These are phyloP conservation scores for Panaeolus cyanescens DNA, from an alignment of 768 basidiomycete genomes.

Conservation along the genomic window DNA sequence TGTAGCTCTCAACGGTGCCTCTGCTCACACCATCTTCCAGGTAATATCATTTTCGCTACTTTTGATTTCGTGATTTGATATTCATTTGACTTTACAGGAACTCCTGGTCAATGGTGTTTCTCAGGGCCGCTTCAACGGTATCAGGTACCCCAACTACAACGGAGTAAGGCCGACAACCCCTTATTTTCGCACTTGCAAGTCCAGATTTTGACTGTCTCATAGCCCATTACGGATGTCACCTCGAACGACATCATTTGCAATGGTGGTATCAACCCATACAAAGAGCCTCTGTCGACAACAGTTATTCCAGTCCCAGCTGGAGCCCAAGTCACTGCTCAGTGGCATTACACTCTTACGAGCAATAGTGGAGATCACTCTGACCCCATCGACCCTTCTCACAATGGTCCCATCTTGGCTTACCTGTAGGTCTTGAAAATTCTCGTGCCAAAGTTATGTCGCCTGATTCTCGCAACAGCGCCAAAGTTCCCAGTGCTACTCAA, in stretches of 20 bases:
- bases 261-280: constrained; percentile 58
- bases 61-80: too few relatives aligned
- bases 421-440: constrained; percentile 35
- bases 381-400: constrained; percentile 51
- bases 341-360: constrained; percentile 48
- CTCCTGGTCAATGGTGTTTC: constrained; percentile 53
- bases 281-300: constrained; percentile 42
- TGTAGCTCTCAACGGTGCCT: constrained; percentile 32
- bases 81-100: constrained; percentile 27
- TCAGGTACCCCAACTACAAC: constrained; percentile 46
- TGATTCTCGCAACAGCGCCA: constrained; percentile 37
- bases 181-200: neutral
- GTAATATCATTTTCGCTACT: constrained; percentile 19
- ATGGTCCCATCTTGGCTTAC: constrained; percentile 54
- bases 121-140: constrained; percentile 43
- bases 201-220: neutral
- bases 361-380: constrained; percentile 42
- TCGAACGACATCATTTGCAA: constrained; percentile 62
- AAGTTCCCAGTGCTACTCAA: constrained; percentile 46
- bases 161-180: constrained; percentile 27
- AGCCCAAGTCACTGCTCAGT: constrained; percentile 52
- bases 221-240: constrained; percentile 60
- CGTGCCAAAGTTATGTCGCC: neutral
- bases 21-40: constrained; percentile 57
- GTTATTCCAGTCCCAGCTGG: constrained; percentile 56